These are phyloP conservation scores for Chenopodium quinoa DNA, from an alignment of 148 eudicot genomes.

Conservation along the genomic window DNA sequence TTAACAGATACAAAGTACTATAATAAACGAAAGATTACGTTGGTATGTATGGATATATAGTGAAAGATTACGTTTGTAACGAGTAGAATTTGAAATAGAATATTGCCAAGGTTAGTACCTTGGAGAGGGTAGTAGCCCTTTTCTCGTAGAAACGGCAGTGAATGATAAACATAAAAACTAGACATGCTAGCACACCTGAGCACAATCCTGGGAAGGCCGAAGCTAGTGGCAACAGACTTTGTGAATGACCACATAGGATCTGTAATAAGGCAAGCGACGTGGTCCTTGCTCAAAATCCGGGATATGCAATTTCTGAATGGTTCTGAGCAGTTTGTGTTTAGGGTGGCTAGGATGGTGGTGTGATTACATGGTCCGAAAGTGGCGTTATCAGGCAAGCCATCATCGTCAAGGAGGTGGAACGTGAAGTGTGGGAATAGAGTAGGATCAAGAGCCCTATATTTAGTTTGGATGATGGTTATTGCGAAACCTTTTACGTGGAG, in stretches of 20 bases:
- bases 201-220: slow-evolving; percentile 27
- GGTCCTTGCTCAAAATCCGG: slow-evolving; percentile 11
- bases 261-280: slow-evolving; percentile 31
- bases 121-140: slow-evolving; percentile 33
- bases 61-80: no score
- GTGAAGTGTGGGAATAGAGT: slow-evolving; percentile 26
- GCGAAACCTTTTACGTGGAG: slow-evolving; percentile 40
- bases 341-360: background rate
- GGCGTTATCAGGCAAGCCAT: slow-evolving; percentile 18
- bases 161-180: slow-evolving; percentile 32
- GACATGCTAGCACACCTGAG: slow-evolving; percentile 31
- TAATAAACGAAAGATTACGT: no score
- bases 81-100: no score
- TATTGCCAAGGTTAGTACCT: slow-evolving; percentile 20
- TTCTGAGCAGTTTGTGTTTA: slow-evolving; percentile 26
- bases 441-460: slow-evolving; percentile 34
- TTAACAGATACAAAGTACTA: no score
- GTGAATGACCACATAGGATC: slow-evolving; percentile 39
- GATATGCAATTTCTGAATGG: slow-evolving; percentile 35
- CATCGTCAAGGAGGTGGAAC: slow-evolving; percentile 25
- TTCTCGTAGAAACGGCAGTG: slow-evolving; percentile 21
- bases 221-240: slow-evolving; percentile 13
- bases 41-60: no score
- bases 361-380: background rate
- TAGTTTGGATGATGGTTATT: slow-evolving; percentile 38